These are phyloP conservation scores for Exophiala spinifera DNA, from an alignment of 2,329 filamentous ascomycete genomes.

Conservation along the genomic window DNA sequence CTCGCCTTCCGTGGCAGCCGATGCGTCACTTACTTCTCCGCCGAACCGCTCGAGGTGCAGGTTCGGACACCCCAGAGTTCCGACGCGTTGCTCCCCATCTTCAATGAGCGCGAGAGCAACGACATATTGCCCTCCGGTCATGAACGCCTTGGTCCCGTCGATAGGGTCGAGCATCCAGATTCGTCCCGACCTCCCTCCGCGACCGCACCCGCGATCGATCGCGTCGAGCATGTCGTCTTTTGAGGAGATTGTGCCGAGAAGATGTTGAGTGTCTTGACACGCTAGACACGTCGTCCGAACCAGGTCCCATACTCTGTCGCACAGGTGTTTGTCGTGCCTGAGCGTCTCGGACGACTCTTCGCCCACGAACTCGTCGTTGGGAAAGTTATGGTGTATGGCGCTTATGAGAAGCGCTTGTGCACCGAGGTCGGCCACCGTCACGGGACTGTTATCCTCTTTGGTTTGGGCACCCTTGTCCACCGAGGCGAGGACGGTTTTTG, in stretches of 20 bases:
- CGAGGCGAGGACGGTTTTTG: slow-evolving; percentile 51
- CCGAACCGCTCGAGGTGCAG: slow-evolving; percentile 25
- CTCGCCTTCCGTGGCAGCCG: slow-evolving; percentile 43
- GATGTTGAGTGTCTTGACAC: slow-evolving; percentile 34
- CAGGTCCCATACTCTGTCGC: slow-evolving; percentile 56
- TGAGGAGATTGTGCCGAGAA: slow-evolving; percentile 33
- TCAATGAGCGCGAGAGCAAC: slow-evolving; percentile 59
- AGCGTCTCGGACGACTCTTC: slow-evolving; percentile 59
- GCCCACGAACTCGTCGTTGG: slow-evolving; percentile 57
- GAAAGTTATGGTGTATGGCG: slow-evolving; percentile 54
- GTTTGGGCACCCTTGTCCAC: slow-evolving; percentile 52
- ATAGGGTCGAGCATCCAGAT: slow-evolving; percentile 65
- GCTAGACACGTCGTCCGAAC: slow-evolving; percentile 41
- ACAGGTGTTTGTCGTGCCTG: slow-evolving; percentile 47
- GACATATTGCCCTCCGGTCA: slow-evolving; percentile 60
- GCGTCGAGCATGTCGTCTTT: slow-evolving; percentile 58
- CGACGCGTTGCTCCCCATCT: slow-evolving; percentile 56
- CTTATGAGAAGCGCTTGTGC: slow-evolving; percentile 61
- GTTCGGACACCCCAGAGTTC: slow-evolving; percentile 62
- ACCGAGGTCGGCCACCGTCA: slow-evolving; percentile 63
- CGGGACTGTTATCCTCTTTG: slow-evolving; percentile 59
- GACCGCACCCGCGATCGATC: slow-evolving; percentile 58
- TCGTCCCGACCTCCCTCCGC: slow-evolving; percentile 39
- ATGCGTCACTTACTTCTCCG: slow-evolving; percentile 36
- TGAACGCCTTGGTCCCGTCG: slow-evolving; percentile 62